These are phyloP conservation scores for Didymella keratinophila DNA, from an alignment of 2,329 filamentous ascomycete species.

Conservation along the genomic window DNA sequence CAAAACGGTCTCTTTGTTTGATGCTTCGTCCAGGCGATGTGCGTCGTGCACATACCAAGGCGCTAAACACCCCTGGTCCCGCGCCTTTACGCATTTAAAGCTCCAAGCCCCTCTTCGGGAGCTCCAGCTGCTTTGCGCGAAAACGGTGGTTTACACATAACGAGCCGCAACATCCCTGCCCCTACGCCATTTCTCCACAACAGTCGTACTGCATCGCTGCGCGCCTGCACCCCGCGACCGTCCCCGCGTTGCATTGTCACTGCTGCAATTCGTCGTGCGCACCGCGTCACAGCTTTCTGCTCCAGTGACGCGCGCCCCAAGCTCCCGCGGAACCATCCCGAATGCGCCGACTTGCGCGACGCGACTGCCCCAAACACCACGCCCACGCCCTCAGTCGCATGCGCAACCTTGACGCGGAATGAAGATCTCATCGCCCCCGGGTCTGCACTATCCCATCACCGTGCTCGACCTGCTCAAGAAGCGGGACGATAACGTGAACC, in stretches of 20 bases:
- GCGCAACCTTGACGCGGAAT: slow-evolving; percentile 50
- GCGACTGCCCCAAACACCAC: slow-evolving; percentile 33
- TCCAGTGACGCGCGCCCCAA: slow-evolving; percentile 21
- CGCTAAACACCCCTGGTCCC: slow-evolving; percentile 10
- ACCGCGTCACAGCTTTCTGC: slow-evolving; percentile 12
- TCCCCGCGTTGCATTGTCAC: background rate
- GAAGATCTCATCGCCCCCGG: slow-evolving; percentile 58
- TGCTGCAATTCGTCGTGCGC: slow-evolving; percentile 2
- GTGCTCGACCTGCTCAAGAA: slow-evolving; percentile 83
- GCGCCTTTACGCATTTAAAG: slow-evolving; percentile 12
- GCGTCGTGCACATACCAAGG: slow-evolving; percentile 13
- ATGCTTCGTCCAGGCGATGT: slow-evolving; percentile 7
- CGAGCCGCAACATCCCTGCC: slow-evolving; percentile 8
- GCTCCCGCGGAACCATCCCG: slow-evolving; percentile 29
- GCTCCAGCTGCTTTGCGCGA: slow-evolving; percentile 1
- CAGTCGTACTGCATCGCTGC: slow-evolving; percentile 13
- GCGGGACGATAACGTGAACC: slow-evolving; percentile 76
- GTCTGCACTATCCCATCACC: slow-evolving; percentile 89
- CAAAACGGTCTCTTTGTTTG: slow-evolving; percentile 15
- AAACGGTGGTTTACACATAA: slow-evolving; percentile 9
- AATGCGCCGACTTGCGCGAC: slow-evolving; percentile 46
- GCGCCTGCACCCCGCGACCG: slow-evolving; percentile 9
- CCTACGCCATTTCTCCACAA: slow-evolving; percentile 15
- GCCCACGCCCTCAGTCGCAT: slow-evolving; percentile 32
- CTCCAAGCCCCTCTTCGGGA: slow-evolving; percentile 16